These are phyloP conservation scores for Rhododendron molle DNA, from an alignment of 148 eudicot species.

Conservation along the genomic window DNA sequence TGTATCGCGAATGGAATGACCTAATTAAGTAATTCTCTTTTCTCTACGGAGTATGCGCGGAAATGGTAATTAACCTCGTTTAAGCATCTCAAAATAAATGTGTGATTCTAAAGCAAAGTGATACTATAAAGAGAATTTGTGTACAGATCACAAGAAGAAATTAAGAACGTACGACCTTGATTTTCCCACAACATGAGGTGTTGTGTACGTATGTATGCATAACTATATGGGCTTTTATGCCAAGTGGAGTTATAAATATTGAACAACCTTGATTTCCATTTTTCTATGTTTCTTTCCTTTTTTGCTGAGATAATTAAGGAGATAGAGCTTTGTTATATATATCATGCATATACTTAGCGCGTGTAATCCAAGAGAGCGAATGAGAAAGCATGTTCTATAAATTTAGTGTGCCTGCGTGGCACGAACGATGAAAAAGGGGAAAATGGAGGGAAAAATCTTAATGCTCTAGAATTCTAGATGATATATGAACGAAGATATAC, in stretches of 20 bases:
- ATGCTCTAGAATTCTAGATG: neutral
- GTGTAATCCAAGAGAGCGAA: neutral
- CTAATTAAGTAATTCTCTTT: no score
- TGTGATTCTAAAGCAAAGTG: no score
- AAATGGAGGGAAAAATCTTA: neutral
- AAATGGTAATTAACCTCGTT: no score
- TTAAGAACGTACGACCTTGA: no score
- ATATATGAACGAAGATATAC: neutral
- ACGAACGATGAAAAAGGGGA: neutral
- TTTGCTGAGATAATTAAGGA: neutral
- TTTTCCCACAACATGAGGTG: no score
- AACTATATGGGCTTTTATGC: no score
- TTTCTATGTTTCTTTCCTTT: neutral
- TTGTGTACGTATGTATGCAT: neutral
- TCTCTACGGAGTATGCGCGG: no score
- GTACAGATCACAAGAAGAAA: no score
- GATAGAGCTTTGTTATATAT: neutral
- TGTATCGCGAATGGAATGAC: no score
- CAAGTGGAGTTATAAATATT: neutral
- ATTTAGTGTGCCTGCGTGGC: neutral
- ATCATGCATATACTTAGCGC: neutral
- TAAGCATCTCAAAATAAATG: no score
- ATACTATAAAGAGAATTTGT: no score
- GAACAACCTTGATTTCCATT: neutral
- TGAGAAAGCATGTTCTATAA: neutral